phyloP scores from a whole-genome alignment of 164 flowering plant species.

The Aristolochia contorta region DNA sequence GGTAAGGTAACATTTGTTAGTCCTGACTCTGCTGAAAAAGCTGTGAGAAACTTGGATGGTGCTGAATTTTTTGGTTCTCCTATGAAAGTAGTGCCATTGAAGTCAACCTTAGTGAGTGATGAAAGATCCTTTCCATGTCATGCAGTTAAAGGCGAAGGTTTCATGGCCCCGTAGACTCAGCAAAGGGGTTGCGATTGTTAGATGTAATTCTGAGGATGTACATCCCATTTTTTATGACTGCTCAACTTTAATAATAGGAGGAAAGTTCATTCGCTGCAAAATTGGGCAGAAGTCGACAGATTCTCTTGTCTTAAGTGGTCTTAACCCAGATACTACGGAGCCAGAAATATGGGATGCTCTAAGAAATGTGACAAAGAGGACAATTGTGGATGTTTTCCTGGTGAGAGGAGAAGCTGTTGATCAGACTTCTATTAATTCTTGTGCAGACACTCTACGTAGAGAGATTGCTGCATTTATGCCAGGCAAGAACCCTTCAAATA shows the following conservation, averaged over 20 bases:
- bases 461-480: constrained; percentile 74
- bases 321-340: constrained; percentile 55
- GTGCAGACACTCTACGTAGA: constrained; percentile 70
- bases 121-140: constrained; percentile 41
- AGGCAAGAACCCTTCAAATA: constrained; percentile 23
- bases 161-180: constrained; percentile 81
- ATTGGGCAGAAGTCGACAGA: constrained; percentile 28
- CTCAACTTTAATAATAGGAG: constrained; percentile 40
- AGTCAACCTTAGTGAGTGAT: constrained; percentile 34
- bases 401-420: constrained; percentile 55
- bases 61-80: constrained; percentile 36
- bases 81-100: constrained; percentile 44
- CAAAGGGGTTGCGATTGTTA: constrained; percentile 59
- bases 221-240: constrained; percentile 32
- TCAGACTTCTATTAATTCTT: constrained; percentile 30
- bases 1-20: constrained; percentile 68
- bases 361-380: constrained; percentile 36
- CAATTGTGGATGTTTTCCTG: constrained; percentile 47
- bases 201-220: constrained; percentile 45
- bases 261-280: constrained; percentile 31
- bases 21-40: constrained; percentile 70
- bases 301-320: constrained; percentile 37
- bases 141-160: constrained; percentile 62
- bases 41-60: constrained; percentile 29
- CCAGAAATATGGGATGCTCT: constrained; percentile 43